A percentile compares a stretch with the other conserved stretches of the same genome.
phyloP scores from a whole-genome alignment of 805 yeast genomes.

The Scheffersomyces lignosus region DNA sequence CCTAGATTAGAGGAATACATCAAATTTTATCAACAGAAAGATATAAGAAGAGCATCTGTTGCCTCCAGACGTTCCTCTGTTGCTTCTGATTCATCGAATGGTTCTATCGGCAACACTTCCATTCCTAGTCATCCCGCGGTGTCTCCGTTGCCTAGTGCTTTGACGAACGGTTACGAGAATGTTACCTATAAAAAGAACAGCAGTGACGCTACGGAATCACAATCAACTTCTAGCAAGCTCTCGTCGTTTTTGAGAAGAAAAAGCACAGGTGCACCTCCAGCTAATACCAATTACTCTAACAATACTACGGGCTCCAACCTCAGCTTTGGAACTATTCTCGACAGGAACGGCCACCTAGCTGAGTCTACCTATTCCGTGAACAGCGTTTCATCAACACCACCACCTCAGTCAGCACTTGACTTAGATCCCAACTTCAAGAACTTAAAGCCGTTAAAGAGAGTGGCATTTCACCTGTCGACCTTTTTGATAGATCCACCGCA shows the following conservation, averaged over 20 bases:
- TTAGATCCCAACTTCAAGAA: constrained; percentile 26
- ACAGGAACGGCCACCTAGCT: constrained; percentile 3
- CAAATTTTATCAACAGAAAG: constrained; percentile 29
- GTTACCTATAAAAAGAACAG: constrained; percentile 6
- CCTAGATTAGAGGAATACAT: constrained; percentile 39
- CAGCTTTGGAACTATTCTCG: constrained; percentile 3
- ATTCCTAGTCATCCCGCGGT: constrained; percentile 7
- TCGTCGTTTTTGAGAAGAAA: constrained; percentile 31
- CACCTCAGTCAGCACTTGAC: constrained; percentile 2
- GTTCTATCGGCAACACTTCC: background rate
- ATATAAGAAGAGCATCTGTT: constrained; percentile 15
- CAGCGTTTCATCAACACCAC: background rate
- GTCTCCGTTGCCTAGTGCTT: constrained; percentile 18
- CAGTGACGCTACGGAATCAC: constrained; percentile 1
- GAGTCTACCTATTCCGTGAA: constrained; percentile 1
- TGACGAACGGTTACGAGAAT: constrained; percentile 16
- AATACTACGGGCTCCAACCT: constrained; percentile 2
- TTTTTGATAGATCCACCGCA: constrained; percentile 73
- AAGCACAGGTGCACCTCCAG: constrained; percentile 9
- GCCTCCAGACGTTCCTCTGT: constrained; percentile 9
- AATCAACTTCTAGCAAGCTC: constrained; percentile 14
- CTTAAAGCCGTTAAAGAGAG: constrained; percentile 39
- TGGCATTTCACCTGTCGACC: constrained; percentile 43
- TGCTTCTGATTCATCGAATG: constrained; percentile 1
- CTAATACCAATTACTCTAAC: constrained; percentile 1